These are phyloP conservation scores for Lycium ferocissimum DNA, from an alignment of 257 asterid species.

Conservation along the genomic window DNA sequence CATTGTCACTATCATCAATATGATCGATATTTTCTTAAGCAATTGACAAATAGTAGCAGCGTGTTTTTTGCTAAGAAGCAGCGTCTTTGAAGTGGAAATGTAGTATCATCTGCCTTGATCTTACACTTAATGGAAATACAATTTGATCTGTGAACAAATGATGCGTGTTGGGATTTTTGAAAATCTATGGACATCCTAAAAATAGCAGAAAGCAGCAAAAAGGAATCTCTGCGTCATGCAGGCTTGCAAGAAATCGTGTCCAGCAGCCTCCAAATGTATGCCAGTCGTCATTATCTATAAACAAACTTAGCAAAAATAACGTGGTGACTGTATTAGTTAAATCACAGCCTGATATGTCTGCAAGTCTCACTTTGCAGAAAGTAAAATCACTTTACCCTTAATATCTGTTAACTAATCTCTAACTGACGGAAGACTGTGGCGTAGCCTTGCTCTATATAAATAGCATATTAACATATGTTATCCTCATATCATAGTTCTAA, in stretches of 20 bases:
- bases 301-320: slow-evolving; percentile 44
- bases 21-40: not conserved
- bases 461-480: not conserved
- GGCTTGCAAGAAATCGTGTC: slow-evolving; percentile 40
- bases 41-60: too few species aligned
- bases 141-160: not conserved
- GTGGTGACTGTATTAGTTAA: slow-evolving; percentile 35
- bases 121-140: not conserved
- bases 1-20: not conserved
- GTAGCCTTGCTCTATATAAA: slow-evolving; percentile 39
- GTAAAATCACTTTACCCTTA: slow-evolving; percentile 37
- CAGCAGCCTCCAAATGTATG: slow-evolving; percentile 31
- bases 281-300: slow-evolving; percentile 40
- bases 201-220: slow-evolving; percentile 29
- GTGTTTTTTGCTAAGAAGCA: too few species aligned
- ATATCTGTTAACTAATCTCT: slow-evolving; percentile 38
- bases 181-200: slow-evolving; percentile 24
- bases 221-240: not conserved
- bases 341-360: slow-evolving; percentile 32
- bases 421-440: slow-evolving; percentile 35
- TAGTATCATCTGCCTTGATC: too few species aligned
- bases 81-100: too few species aligned
- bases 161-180: not conserved
- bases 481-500: not conserved
- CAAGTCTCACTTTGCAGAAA: slow-evolving; percentile 46